Base-by-base conservation (phyloP, 2,329 filamentous ascomycete species). In the Mycogone perniciosa region DNA sequence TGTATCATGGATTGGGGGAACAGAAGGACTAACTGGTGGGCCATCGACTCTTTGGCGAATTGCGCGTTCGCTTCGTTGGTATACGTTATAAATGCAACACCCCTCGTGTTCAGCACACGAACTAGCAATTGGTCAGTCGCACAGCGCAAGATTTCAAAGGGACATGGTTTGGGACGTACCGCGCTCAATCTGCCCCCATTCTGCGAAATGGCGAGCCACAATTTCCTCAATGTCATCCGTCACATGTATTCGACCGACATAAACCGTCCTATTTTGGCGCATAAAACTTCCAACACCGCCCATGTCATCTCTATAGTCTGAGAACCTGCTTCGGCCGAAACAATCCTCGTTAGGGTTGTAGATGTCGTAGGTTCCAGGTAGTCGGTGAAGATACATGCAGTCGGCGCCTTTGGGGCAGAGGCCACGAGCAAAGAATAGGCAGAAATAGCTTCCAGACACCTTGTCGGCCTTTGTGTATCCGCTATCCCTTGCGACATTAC, bases 211-310 rank as follows among this genome's bases (percentile, higher is more conserved):
- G 10, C 95, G 79, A 31, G 92, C 85, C 5, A 97, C 92, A 34
- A 97, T 82, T 70, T 99, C 93, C 66, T 99, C 92, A 55, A 97
- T 96, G 64, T 97, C 92, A 67, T 97, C 93, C 9, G 86, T 92
- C 34, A 96, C 92, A 67, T 96, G 89, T 67, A 99, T 96, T 44
- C 91, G 78, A 5, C 93, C 93, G 1, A 96, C 82, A 62, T 99
- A 99, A 5, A 99, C 76, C 1, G 93, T 99, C 31, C 93, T 79
- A 65, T 99, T 99, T 64, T 95, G 88, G 26, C 93, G 80, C 82
- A 91, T 86, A 64, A 99, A 99, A 55, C 83, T 89, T 29, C 93
- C 93, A 2, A 96, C 90, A 57, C 95, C 95, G 48, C 92, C 91
- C 93, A 99, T 97, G 67, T 97, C 92, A 66, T 97, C 92, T 62